Evolutionary conservation across 2,329 filamentous ascomycete species (phyloP), one percentile per base, ranked within the genome.

Genomic region (Sporothrix euskadiensis): DNA sequence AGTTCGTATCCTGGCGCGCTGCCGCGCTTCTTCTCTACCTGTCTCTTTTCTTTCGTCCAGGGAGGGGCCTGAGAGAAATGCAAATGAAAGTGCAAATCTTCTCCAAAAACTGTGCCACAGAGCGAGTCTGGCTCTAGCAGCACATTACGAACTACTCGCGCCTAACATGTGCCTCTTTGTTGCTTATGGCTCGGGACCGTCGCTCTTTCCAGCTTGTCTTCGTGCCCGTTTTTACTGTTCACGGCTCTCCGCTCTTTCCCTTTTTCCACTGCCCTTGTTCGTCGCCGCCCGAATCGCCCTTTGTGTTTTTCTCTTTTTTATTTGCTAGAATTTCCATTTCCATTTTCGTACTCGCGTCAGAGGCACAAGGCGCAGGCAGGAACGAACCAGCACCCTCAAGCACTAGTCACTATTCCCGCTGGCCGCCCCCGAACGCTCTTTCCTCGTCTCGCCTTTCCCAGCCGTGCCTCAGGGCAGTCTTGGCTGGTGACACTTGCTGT

Each of bases 401-500:
- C 35, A 35, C 35, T 35, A 7, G n/a, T n/a, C 57, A 16, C 30
- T 61, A n/a, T n/a, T 61, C 16, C 56, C 32, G 59, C 35, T 3
- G 10, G 41, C 39, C n/a, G 10, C 22, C 12, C 26, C 57, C 57
- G 35, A 32, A 52, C 65, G 22, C 16, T 52, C 41, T 41, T 32
- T 1, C 30, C 57, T 57, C 47, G 72, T 70, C 65, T 70, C 56
- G 72, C 72, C 14, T 70, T 56, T 35, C 72, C 66, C 49, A 44
- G 30, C 59, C 65, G 65, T 73, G 71, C 71, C 30, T 44, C 65
- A 63, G 54, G 49, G 52, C 72, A 32, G 65, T 39, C 57, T 71
- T 70, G 66, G 72, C 49, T 59, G 68, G 68, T 73, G 59, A 71
- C 72, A 73, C 68, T 71, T 73, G 57, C 68, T 71, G 68, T 73